These are phyloP conservation scores for Yamadazyma oceani DNA, from an alignment of 1,139 yeast species.

Conservation along the genomic window DNA sequence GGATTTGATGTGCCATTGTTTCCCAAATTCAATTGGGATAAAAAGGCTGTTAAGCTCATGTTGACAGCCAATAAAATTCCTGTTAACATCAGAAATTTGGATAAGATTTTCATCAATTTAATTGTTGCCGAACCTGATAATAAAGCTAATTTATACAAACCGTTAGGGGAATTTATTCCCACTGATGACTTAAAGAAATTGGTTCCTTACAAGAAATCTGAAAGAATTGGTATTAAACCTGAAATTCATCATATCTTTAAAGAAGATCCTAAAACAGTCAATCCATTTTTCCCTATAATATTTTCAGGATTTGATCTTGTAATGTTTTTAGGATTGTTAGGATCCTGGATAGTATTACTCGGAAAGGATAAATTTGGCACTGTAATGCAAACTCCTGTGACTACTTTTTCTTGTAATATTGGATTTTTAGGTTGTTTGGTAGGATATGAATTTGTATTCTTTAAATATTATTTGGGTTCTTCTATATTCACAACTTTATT, in stretches of 20 bases:
- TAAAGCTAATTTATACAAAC: slow-evolving; percentile 24
- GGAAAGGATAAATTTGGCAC: slow-evolving; percentile 46
- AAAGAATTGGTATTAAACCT: slow-evolving; percentile 51
- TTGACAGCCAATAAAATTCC: slow-evolving; percentile 38
- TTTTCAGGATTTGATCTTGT: slow-evolving; percentile 50
- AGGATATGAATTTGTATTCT: slow-evolving; percentile 63
- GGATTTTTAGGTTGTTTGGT: slow-evolving; percentile 55
- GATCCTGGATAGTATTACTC: slow-evolving; percentile 47
- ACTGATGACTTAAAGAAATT: slow-evolving; percentile 26
- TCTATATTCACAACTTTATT: slow-evolving; percentile 71
- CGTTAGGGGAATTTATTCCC: slow-evolving; percentile 38
- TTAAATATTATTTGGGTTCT: slow-evolving; percentile 66
- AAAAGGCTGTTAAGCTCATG: slow-evolving; percentile 23
- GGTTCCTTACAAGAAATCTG: slow-evolving; percentile 28
- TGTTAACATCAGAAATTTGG: slow-evolving; percentile 35
- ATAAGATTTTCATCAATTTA: slow-evolving; percentile 30
- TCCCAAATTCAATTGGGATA: slow-evolving; percentile 23
- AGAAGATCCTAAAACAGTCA: slow-evolving; percentile 54
- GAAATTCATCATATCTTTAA: slow-evolving; percentile 74
- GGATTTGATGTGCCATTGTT: slow-evolving; percentile 27
- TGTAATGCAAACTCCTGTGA: slow-evolving; percentile 26
- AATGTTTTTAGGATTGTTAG: slow-evolving; percentile 44
- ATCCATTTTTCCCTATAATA: slow-evolving; percentile 51
- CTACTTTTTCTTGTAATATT: slow-evolving; percentile 34
- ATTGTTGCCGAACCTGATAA: slow-evolving; percentile 31